A percentile compares a stretch with the other conserved stretches of the same genome.
These are phyloP conservation scores for Aspergillus pseudonomiae DNA, from an alignment of 2,329 filamentous ascomycete species.

Conservation along the genomic window DNA sequence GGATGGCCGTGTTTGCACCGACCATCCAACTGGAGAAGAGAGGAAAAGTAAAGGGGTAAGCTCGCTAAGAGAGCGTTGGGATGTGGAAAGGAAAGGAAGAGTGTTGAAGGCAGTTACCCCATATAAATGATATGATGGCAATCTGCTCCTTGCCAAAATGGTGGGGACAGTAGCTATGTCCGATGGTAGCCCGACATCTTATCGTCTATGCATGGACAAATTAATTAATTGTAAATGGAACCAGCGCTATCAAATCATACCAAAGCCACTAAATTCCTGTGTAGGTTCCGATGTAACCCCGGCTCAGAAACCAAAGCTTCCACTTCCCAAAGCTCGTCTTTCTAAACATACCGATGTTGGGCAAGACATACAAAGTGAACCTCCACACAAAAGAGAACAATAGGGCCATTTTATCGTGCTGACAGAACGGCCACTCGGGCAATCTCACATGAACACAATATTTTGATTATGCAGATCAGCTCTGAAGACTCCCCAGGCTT, in stretches of 20 bases:
- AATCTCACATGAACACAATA: background rate
- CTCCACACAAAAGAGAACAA: background rate
- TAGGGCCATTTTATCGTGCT: background rate
- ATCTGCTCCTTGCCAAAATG: background rate
- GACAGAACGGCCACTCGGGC: background rate
- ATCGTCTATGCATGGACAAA: background rate
- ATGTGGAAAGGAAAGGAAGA: background rate
- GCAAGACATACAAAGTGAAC: background rate
- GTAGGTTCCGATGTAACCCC: background rate
- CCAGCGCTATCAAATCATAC: background rate
- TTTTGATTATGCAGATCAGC: background rate
- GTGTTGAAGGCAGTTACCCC: background rate
- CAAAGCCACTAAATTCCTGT: background rate
- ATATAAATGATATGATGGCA: background rate
- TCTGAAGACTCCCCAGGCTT: background rate
- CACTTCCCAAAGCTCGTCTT: background rate
- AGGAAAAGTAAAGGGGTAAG: background rate
- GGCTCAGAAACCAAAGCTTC: background rate
- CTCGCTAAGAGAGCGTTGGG: background rate
- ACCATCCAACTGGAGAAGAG: background rate
- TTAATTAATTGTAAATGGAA: background rate
- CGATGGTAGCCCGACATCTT: conserved; percentile 2
- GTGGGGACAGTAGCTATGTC: background rate
- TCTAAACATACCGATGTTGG: background rate
- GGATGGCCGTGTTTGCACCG: background rate